Evolutionary conservation across 805 yeast species (phyloP).

Genomic region (Cyberlindnera amylophila): DNA sequence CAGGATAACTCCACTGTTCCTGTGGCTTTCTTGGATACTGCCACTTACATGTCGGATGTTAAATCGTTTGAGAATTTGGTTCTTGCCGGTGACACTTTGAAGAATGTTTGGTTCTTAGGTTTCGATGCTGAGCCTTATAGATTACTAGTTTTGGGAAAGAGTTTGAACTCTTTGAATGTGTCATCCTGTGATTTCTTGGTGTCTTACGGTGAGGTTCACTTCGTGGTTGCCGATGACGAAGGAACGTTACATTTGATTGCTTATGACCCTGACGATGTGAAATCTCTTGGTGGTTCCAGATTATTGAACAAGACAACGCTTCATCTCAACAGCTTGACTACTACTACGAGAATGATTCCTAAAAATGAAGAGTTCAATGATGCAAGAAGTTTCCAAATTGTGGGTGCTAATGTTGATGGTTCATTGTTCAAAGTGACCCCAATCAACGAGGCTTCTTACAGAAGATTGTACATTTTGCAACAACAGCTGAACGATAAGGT

Average conservation of each 20-base stretch:
- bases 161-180: conserved; percentile 58
- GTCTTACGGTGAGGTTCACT: conserved; percentile 62
- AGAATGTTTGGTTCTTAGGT: conserved; percentile 77
- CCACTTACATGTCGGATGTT: conserved; percentile 71
- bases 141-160: conserved; percentile 75
- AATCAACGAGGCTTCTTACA: conserved; percentile 66
- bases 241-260: conserved; percentile 67
- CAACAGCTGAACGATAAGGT: conserved; percentile 83
- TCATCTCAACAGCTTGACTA: conserved; percentile 58
- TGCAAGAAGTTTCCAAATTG: conserved; percentile 45
- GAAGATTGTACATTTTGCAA: conserved; percentile 80
- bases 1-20: conserved; percentile 86
- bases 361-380: conserved; percentile 32
- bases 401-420: conserved; percentile 81
- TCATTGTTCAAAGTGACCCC: conserved; percentile 73
- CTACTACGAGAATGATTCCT: conserved; percentile 45
- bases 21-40: conserved; percentile 89
- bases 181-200: conserved; percentile 73
- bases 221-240: conserved; percentile 66
- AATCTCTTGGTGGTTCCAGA: conserved; percentile 74
- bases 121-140: conserved; percentile 95
- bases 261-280: conserved; percentile 90
- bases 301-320: conserved; percentile 69
- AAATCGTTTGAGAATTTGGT: conserved; percentile 81
- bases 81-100: conserved; percentile 76